Conservation (phyloP, 805 yeast genomes). For the Torulaspora maleeae region DNA sequence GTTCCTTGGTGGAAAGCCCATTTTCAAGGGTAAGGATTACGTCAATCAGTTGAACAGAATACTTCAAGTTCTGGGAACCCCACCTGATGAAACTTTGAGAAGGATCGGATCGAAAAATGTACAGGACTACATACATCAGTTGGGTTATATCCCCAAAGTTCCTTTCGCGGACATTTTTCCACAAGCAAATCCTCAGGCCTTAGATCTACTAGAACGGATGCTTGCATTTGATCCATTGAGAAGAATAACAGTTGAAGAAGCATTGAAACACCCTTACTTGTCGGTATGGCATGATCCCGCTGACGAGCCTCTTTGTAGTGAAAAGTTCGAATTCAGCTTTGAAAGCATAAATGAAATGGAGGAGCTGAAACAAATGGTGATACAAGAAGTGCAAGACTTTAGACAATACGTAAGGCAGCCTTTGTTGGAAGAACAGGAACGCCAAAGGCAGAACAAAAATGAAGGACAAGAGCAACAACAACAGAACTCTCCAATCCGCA, state of each 20-base stretch:
- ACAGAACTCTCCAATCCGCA: conserved; percentile 21
- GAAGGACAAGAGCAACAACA: conserved; percentile 21
- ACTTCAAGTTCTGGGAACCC: conserved; percentile 85
- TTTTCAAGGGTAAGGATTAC: conserved; percentile 93
- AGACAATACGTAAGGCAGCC: conserved; percentile 80
- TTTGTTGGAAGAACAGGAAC: conserved; percentile 48
- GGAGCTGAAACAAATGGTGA: conserved; percentile 67
- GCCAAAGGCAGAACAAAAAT: conserved; percentile 26
- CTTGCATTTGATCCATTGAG: conserved; percentile 80
- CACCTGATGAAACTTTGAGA: conserved; percentile 62
- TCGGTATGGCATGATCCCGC: conserved; percentile 88
- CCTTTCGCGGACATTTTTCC: conserved; percentile 74
- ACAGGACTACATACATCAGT: conserved; percentile 80
- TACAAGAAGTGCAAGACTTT: conserved; percentile 73
- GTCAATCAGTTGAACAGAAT: conserved; percentile 92
- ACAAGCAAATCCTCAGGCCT: conserved; percentile 77
- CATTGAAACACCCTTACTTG: conserved; percentile 83
- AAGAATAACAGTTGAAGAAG: conserved; percentile 84
- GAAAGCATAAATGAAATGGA: conserved; percentile 79
- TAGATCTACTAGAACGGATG: conserved; percentile 74
- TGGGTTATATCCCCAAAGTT: conserved; percentile 77
- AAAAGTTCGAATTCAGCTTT: conserved; percentile 80
- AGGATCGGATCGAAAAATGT: conserved; percentile 84
- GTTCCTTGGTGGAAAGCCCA: conserved; percentile 81
- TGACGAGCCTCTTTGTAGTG: conserved; percentile 81